Evolutionary conservation across 495 filamentous ascomycete species (phyloP), one percentile per base, ranked within the genome.

Genomic region (Penicillium parvum): DNA sequence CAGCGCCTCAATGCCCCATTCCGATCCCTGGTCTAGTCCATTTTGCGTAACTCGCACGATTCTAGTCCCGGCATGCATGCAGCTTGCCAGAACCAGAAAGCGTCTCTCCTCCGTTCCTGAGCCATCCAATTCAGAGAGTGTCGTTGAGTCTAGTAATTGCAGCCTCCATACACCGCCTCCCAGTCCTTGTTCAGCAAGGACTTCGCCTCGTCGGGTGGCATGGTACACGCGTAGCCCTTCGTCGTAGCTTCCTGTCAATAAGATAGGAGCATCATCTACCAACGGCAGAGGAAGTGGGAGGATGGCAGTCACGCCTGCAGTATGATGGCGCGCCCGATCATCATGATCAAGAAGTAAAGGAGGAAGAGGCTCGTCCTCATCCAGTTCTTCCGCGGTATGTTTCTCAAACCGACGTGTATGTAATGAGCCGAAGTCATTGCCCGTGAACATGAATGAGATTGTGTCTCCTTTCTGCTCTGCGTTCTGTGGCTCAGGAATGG

Each of bases 111-210:
- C 12, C 6, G 12, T 6, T 15, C 12, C 28, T 4, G 12, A 30
- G 4, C 11, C 11, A 30, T n/a, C n/a, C 4, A 32, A 21, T 15
- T 6, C 32, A 2, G 16, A n/a, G n/a, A n/a, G 7, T 18, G 34
- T 15, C 38, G 57, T 40, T 10, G 58, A 50, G 14, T 57, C 43
- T 14, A 90, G 53, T 32, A 86, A 50, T 53, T 85, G 85, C 47
- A 98, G 57, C 46, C 91, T 69, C 92, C 92, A 98, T 5, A 96
- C 94, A 0, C 92, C 92, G 33, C 94, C 94, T 9, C 81, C 86
- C 1, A 97, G 69, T 23, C 78, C 65, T 27, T 70, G 50, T 52
- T 95, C 84, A 0, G 79, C 79, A 12, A 76, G 52, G 19, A 83
- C 65, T 8, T 52, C 47, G 0, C 69, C 69, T 21, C 56, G 49